These are phyloP conservation scores for Calendula officinalis DNA, from an alignment of 129 eudicot species.

Conservation along the genomic window DNA sequence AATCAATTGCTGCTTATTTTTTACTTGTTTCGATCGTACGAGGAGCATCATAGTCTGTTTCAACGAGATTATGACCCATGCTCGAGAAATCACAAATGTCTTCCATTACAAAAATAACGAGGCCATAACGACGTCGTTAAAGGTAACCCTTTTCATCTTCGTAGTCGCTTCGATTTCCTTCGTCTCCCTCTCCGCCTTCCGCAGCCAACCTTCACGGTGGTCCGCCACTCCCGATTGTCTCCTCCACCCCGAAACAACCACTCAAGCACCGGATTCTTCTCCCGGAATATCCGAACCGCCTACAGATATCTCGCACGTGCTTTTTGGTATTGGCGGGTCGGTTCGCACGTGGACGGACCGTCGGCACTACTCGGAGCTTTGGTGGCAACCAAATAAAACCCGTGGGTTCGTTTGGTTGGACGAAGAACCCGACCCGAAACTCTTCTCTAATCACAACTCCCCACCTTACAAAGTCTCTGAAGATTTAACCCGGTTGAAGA, in stretches of 20 bases:
- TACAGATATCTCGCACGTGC: constrained; percentile 58
- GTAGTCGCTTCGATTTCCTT: constrained; percentile 33
- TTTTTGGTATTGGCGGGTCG: constrained; percentile 84
- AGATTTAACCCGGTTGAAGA: constrained; percentile 34
- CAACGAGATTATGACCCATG: constrained; percentile 33
- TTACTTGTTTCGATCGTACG: constrained; percentile 20
- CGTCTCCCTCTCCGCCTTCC: constrained; percentile 30
- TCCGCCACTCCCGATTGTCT: constrained; percentile 31
- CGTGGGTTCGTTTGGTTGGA: constrained; percentile 84
- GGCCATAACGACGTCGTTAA: constrained; percentile 38
- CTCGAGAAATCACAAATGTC: constrained; percentile 22
- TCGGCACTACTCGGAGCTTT: constrained; percentile 50
- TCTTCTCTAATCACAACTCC: constrained; percentile 22
- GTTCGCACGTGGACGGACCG: constrained; percentile 60
- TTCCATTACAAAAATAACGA: constrained; percentile 29
- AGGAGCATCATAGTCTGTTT: constrained; percentile 1
- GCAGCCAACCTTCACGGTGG: constrained; percentile 32
- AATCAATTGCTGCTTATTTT: not conserved
- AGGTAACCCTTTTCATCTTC: constrained; percentile 27
- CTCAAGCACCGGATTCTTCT: constrained; percentile 17
- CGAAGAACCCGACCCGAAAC: constrained; percentile 40
- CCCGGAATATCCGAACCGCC: constrained; percentile 10
- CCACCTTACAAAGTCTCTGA: constrained; percentile 50
- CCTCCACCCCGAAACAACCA: constrained; percentile 1
- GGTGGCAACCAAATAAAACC: constrained; percentile 72